phyloP scores from a whole-genome alignment of 345 rosid species.

The Citrus mangshanensis region DNA sequence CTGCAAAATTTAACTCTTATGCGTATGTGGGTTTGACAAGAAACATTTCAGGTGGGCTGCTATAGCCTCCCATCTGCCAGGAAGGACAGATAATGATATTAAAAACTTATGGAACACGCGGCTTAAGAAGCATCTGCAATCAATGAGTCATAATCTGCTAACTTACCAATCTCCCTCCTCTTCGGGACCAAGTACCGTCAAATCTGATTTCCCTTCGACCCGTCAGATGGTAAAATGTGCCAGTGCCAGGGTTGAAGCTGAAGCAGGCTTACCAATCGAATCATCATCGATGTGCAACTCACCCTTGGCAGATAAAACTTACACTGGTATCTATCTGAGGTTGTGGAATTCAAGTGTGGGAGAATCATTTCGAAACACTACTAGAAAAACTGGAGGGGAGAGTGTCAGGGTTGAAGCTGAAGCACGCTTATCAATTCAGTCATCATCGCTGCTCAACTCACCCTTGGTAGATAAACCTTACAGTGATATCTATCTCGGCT shows the following conservation, averaged over 20 bases:
- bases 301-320: conserved; percentile 9
- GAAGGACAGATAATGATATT: conserved; percentile 43
- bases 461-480: conserved; percentile 12
- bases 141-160: neutral
- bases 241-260: conserved; percentile 29
- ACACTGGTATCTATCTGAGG: conserved; percentile 23
- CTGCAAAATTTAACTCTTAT: neutral
- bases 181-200: neutral
- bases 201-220: conserved; percentile 17
- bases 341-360: conserved; percentile 40
- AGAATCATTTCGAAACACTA: conserved; percentile 21
- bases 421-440: conserved; percentile 23
- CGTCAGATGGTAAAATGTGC: conserved; percentile 24
- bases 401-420: conserved; percentile 31
- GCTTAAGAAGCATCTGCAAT: conserved; percentile 26
- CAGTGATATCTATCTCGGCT: conserved; percentile 23
- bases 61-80: conserved; percentile 39
- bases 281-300: conserved; percentile 8
- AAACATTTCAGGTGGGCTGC: conserved; percentile 36
- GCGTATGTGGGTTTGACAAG: neutral
- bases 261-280: conserved; percentile 26
- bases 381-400: conserved; percentile 13
- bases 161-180: conserved; percentile 5
- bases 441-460: conserved; percentile 6
- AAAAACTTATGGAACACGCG: conserved; percentile 40